phyloP scores from a whole-genome alignment of 2,329 filamentous ascomycete genomes.

The Diaporthe sp. region DNA sequence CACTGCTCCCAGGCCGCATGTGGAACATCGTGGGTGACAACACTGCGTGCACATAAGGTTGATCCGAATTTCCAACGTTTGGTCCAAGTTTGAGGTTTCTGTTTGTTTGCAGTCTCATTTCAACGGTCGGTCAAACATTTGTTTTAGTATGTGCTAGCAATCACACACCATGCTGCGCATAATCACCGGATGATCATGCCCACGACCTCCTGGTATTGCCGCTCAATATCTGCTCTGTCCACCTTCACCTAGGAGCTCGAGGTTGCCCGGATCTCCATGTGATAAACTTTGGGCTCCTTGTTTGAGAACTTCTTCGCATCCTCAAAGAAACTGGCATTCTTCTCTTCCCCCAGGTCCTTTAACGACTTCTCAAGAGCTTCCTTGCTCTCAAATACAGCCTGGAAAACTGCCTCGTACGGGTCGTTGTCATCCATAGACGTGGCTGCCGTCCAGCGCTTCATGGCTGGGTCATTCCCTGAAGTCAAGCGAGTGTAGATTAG shows the following conservation, averaged over 20 bases:
- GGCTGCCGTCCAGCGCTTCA: constrained; percentile 10
- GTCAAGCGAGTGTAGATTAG: not conserved
- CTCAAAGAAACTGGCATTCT: constrained; percentile 10
- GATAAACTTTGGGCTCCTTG: constrained; percentile 13
- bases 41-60: not conserved
- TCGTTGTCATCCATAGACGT: constrained; percentile 8
- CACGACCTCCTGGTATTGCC: not conserved
- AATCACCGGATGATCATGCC: not conserved
- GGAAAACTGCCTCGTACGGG: constrained; percentile 20
- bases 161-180: not conserved
- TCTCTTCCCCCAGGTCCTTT: constrained; percentile 10
- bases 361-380: constrained; percentile 22
- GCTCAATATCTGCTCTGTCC: not conserved
- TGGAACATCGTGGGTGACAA: not conserved
- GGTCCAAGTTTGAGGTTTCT: not conserved
- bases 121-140: not conserved
- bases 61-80: not conserved
- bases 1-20: too few species aligned
- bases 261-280: constrained; percentile 18
- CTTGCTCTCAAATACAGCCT: constrained; percentile 22
- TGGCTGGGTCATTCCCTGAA: constrained; percentile 10
- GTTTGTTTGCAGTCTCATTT: not conserved
- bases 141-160: not conserved
- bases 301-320: constrained; percentile 20
- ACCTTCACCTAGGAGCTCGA: not conserved